Evolutionary conservation across 768 basidiomycete species (phyloP), one percentile per base, ranked within the genome.

Genomic region (Termitomyces sp.): DNA sequence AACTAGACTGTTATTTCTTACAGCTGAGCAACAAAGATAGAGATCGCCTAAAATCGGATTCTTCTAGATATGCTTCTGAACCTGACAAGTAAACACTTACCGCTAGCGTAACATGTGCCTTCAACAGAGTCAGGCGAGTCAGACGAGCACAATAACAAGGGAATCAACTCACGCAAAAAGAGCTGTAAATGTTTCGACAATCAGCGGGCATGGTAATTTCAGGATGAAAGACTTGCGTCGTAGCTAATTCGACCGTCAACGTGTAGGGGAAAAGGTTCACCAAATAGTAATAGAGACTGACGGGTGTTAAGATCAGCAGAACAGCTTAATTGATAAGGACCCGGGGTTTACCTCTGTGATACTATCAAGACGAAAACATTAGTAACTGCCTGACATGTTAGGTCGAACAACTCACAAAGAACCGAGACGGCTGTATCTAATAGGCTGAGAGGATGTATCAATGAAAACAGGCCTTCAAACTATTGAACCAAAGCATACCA

Each of bases 201-300:
- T 47, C 13, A 48, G 24, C 12, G n/a, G 29, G 41, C 9, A 4
- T 24, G 16, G 24, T 36, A 16, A 6, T 22, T 27, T 24, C 16
- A 31, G 20, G 44, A 13, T 22, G 24, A 24, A 47, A 5, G 12
- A 63, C 62, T 53, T 61, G 41, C 62, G 50, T 27, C 14, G 62
- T 61, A 7, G 62, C 62, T 4, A 57, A 48, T 34, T 63, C 55
- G 29, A 59, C 55, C n/a, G 53, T 60, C 31, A 43, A n/a, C 4
- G 62, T 63, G 48, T 46, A 63, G n/a, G 60, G 62, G 32, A 63
- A 63, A 22, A 63, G 55, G 26, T 61, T 41, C 39, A 63, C 62
- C 57, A 63, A n/a, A 32, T 63, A 63, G 53, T 59, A 59, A 31
- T 63, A 63, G 29, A 63, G 57, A 10, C 62, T 63, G 16, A 18